Evolutionary conservation across 352 stramenopile genomes (phyloP).

Genomic region (Phytophthora aleatoria): DNA sequence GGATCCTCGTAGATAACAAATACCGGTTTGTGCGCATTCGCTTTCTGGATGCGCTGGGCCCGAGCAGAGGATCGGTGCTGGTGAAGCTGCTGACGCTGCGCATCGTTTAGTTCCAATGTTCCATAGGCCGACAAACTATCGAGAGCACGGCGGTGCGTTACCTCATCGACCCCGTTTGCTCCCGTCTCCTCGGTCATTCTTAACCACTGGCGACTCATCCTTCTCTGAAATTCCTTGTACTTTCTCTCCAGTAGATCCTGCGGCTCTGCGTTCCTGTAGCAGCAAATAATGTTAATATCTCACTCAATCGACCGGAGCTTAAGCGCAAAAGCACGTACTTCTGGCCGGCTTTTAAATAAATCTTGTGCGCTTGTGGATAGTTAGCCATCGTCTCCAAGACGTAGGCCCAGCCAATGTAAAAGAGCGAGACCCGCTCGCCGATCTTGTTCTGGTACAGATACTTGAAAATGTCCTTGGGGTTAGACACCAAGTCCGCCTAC

Average conservation of each 20-base stretch:
- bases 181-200: slow-evolving; percentile 58
- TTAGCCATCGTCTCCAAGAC: slow-evolving; percentile 81
- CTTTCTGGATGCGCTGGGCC: slow-evolving; percentile 58
- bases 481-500: slow-evolving; percentile 85
- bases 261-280: slow-evolving; percentile 65
- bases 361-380: slow-evolving; percentile 85
- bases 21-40: slow-evolving; percentile 82
- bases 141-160: slow-evolving; percentile 60
- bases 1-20: slow-evolving; percentile 85
- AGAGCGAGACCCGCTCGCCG: slow-evolving; percentile 75
- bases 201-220: slow-evolving; percentile 84
- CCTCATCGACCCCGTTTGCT: slow-evolving; percentile 36
- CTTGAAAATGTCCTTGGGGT: slow-evolving; percentile 90
- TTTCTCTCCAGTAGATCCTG: slow-evolving; percentile 72
- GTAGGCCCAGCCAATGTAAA: slow-evolving; percentile 88
- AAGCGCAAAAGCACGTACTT: slow-evolving; percentile 56
- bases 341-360: slow-evolving; percentile 86
- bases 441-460: slow-evolving; percentile 90
- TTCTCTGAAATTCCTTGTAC: slow-evolving; percentile 84
- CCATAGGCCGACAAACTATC: slow-evolving; percentile 63
- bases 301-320: background rate
- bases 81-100: slow-evolving; percentile 62
- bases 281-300: slow-evolving; percentile 8
- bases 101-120: slow-evolving; percentile 52
- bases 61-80: slow-evolving; percentile 66